Percentiles rank a stretch among this genome's conserved stretches.
Conservation (phyloP, 2,329 filamentous ascomycete species). For the Nemania serpens region DNA sequence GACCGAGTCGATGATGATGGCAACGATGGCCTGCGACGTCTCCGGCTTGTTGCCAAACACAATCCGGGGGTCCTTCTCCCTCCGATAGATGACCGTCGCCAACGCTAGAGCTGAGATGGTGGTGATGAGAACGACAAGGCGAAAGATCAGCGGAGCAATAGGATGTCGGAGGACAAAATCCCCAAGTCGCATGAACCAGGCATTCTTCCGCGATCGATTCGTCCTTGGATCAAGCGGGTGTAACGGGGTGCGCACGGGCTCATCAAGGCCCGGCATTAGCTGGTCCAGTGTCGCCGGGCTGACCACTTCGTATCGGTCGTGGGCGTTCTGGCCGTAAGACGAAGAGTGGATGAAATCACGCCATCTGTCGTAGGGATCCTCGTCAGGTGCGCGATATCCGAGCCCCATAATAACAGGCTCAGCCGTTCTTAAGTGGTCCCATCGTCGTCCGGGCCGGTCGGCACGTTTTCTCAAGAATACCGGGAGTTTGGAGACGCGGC, state of each 20-base stretch:
- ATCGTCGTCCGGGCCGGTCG: conserved; percentile 56
- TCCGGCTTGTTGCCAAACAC: conserved; percentile 53
- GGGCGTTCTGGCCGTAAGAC: conserved; percentile 52
- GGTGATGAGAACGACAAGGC: conserved; percentile 80
- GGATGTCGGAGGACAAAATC: conserved; percentile 76
- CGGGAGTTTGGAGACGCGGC: conserved; percentile 47
- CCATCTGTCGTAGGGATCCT: conserved; percentile 54
- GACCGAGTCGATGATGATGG: conserved; percentile 84
- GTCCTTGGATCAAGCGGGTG: conserved; percentile 46
- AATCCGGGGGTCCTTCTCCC: conserved; percentile 48
- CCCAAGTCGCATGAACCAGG: conserved; percentile 61
- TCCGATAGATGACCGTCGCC: conserved; percentile 72
- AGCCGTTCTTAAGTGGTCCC: conserved; percentile 63
- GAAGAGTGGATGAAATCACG: conserved; percentile 59
- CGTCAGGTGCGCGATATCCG: conserved; percentile 48
- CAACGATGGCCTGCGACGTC: conserved; percentile 81
- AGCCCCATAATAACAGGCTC: conserved; percentile 63
- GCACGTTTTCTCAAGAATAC: conserved; percentile 54
- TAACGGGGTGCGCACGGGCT: conserved; percentile 46
- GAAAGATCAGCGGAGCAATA: conserved; percentile 82
- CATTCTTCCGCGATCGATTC: conserved; percentile 43
- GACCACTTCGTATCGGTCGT: conserved; percentile 56
- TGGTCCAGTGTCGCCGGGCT: conserved; percentile 47
- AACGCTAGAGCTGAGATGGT: conserved; percentile 82
- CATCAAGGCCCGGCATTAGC: conserved; percentile 46